Evolutionary conservation across 2,329 filamentous ascomycete genomes (phyloP), one percentile per base, ranked within the genome.

Genomic region (Pseudogymnoascus sp.): DNA sequence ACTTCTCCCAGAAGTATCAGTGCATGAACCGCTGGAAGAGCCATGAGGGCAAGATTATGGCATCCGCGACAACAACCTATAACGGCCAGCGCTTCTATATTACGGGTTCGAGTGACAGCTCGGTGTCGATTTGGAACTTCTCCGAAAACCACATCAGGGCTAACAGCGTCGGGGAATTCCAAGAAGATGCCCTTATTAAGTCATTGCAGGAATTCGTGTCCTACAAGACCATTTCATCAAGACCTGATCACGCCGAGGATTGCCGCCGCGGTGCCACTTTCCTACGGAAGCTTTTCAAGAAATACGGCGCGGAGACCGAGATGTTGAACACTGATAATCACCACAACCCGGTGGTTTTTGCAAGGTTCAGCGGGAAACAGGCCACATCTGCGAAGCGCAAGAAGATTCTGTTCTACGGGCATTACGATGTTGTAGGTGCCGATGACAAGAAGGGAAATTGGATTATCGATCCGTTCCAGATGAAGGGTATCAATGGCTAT

Each of bases 381-480:
- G 81, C 85, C 10, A 83, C 85, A 0, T 78, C 83, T 0, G 81
- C 83, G 26, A 79, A 84, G 26, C 83, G 90, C 16, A 96, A 94
- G 76, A 92, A 91, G 31, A 90, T 97, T 7, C 78, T 99, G 0
- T 99, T 99, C 73, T 99, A 99, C 71, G 94, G 95, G 0, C 94
- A 99, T 73, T 99, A 99, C 78, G 94, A 99, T 72, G 92, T 99
- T 2, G 94, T 99, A 3, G 84, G 92, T 0, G 94, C 94, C 0
- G 91, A 96, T 67, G 87, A 88, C 38, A 89, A 89, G 66, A 86
- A 88, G 63, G 83, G 84, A 38, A 93, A 91, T 68, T 99, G 94
- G 94, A 82, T 84, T 39, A 86, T 86, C 1, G 90, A 97, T 66
- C 95, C 94, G 0, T 99, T 97, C 72, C 82, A 87, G n/a, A 82